phyloP scores from a whole-genome alignment of 2,329 filamentous ascomycete genomes.

The Aspergillus tamarii region DNA sequence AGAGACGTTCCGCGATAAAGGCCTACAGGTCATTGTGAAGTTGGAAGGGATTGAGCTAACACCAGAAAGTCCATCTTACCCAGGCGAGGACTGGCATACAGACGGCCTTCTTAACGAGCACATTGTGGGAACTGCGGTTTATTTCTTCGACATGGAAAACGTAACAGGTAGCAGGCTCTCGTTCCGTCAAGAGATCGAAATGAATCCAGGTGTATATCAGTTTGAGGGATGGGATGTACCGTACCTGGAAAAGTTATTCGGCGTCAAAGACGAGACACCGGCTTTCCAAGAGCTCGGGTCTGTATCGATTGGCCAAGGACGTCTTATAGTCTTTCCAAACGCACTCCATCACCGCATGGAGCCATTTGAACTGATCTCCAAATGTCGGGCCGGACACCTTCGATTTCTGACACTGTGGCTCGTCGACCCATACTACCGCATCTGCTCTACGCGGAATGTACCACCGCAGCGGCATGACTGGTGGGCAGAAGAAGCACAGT shows the following conservation, averaged over 20 bases:
- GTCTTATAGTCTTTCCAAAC: constrained; percentile 18
- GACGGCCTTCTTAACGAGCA: constrained; percentile 16
- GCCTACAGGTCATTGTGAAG: constrained; percentile 19
- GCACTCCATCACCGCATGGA: constrained; percentile 12
- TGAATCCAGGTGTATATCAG: background rate
- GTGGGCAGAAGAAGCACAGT: constrained; percentile 36
- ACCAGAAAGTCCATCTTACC: constrained; percentile 12
- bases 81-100: constrained; percentile 15
- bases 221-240: constrained; percentile 13
- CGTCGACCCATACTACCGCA: constrained; percentile 19
- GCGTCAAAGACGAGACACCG: constrained; percentile 2
- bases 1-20: constrained; percentile 17
- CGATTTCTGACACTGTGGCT: constrained; percentile 17
- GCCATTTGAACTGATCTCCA: constrained; percentile 15
- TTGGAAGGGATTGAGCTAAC: constrained; percentile 17
- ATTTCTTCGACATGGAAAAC: constrained; percentile 14
- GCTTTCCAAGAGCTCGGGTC: constrained; percentile 16
- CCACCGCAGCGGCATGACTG: constrained; percentile 17
- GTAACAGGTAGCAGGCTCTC: constrained; percentile 13
- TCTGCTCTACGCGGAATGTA: constrained; percentile 19
- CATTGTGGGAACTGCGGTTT: constrained; percentile 11
- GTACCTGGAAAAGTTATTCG: constrained; percentile 15
- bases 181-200: constrained; percentile 7
- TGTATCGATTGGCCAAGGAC: constrained; percentile 13
- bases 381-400: constrained; percentile 12